Conservation (phyloP, 2,329 filamentous ascomycete species). For the Diaporthe capsici region DNA sequence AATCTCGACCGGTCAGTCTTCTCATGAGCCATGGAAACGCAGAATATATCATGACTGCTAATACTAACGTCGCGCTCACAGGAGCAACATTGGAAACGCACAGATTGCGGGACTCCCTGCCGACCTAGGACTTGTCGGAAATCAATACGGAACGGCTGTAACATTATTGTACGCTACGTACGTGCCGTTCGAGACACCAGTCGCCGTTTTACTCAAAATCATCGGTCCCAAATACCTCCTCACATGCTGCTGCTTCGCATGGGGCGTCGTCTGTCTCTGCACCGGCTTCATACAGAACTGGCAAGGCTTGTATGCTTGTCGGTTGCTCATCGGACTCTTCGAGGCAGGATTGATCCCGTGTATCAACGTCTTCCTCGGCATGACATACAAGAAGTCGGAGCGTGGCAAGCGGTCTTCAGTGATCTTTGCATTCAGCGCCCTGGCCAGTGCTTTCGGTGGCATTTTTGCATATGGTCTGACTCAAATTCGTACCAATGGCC, state of each 20-base stretch:
- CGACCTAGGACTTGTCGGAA: constrained; percentile 41
- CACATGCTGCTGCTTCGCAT: constrained; percentile 45
- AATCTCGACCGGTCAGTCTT: constrained; percentile 44
- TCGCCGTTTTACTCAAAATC: constrained; percentile 51
- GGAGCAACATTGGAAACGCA: constrained; percentile 47
- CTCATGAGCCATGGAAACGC: background rate
- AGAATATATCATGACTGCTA: background rate
- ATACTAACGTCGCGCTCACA: background rate
- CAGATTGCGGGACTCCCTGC: constrained; percentile 45
- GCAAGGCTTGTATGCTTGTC: constrained; percentile 45
- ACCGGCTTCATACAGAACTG: constrained; percentile 50
- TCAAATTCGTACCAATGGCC: constrained; percentile 49
- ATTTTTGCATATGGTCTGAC: constrained; percentile 59
- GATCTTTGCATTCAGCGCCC: constrained; percentile 56
- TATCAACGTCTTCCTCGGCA: constrained; percentile 54
- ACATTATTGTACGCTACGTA: constrained; percentile 53
- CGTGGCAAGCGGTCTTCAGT: constrained; percentile 51
- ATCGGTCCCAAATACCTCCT: constrained; percentile 53
- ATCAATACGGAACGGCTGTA: constrained; percentile 50
- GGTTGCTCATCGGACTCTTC: constrained; percentile 45
- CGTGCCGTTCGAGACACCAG: constrained; percentile 51
- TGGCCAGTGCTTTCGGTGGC: constrained; percentile 58
- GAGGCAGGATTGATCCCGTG: constrained; percentile 57
- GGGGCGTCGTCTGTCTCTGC: constrained; percentile 47
- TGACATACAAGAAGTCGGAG: constrained; percentile 53